Evolutionary conservation across 257 asterid species (phyloP).

Genomic region (Linderniella brevidens): DNA sequence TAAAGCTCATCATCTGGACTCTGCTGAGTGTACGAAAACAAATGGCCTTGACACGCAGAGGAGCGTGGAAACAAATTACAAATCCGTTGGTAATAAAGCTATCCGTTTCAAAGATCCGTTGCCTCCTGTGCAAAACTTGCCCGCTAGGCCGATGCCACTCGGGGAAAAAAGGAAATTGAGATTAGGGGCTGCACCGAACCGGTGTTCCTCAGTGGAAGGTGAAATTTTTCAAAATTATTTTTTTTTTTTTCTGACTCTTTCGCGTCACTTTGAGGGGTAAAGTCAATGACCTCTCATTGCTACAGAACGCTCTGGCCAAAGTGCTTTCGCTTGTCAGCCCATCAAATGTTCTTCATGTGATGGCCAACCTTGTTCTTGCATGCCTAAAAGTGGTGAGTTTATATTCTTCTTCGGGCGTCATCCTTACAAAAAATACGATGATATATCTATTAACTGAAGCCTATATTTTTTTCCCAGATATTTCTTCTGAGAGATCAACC

Average conservation of each 20-base stretch:
- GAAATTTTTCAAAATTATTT: too few relatives aligned
- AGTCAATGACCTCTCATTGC: slow-evolving; percentile 24
- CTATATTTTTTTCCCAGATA: slow-evolving; percentile 14
- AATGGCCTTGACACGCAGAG: slow-evolving; percentile 13
- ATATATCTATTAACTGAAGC: not conserved
- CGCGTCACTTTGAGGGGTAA: not conserved
- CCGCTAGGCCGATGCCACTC: slow-evolving; percentile 14
- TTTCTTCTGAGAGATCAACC: slow-evolving; percentile 23
- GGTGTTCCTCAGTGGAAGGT: slow-evolving; percentile 27
- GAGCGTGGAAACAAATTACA: slow-evolving; percentile 9
- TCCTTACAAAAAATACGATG: slow-evolving; percentile 2
- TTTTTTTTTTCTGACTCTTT: slow-evolving; percentile 19
- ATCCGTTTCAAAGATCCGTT: slow-evolving; percentile 12
- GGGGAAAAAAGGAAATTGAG: slow-evolving; percentile 29
- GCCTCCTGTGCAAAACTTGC: slow-evolving; percentile 7
- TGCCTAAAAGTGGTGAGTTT: slow-evolving; percentile 35
- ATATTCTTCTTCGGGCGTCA: not conserved
- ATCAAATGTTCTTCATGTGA: slow-evolving; percentile 23
- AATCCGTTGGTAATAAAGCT: slow-evolving; percentile 5
- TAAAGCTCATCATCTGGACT: slow-evolving; percentile 10
- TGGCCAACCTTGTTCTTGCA: slow-evolving; percentile 10
- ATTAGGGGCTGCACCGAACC: slow-evolving; percentile 16
- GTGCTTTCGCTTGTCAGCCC: slow-evolving; percentile 15
- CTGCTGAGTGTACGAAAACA: slow-evolving; percentile 10
- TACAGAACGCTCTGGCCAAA: slow-evolving; percentile 18